Base-by-base conservation (phyloP, 139 green algal genomes). In the Chlamydomonas incerta region DNA sequence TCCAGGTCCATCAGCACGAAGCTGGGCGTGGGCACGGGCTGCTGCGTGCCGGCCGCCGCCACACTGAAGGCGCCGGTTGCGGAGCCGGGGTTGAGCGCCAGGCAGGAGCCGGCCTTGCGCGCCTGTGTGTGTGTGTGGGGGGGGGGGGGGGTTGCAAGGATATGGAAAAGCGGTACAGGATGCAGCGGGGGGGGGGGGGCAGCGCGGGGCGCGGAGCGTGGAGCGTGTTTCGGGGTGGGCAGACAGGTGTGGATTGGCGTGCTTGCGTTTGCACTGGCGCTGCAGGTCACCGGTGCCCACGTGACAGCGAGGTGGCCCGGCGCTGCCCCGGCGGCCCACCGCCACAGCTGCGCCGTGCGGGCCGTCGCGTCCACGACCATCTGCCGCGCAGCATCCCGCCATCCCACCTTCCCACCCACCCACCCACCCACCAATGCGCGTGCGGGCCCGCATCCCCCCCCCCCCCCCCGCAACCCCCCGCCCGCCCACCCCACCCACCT, bases 1-100 rank as follows among this genome's bases (percentile, higher is more conserved):
- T 98, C 95, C n/a, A 99, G 88, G 81, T 99, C 97, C 95, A 99
- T 97, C 13, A 99, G 94, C 34, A 98, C 94, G 90, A 99, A 99
- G 89, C 90, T 96, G 57, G 97, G 97, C 23, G 88, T 88, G 24
- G 93, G 87, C 0, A 87, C 28, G 0, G 86, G n/a, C 26, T 24
- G 63, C 80, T 26, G 29, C 21, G 63, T 11, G 2, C 21, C 23
- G 24, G 60, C 18, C 24, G 60, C 18, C 90, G 57, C 47, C 71
- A 79, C 90, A 85, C 89, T 94, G 89, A 95, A 98, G 10, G 97
- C 96, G 24, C 97, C 97, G 1, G 97, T 99, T 3, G 97, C 97
- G 21, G 95, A 98, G 6, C 97, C 97, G 1, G 97, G 95, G 81
- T 97, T 99, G 73, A 99, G 96, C 37, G 98, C 87, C 21, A 99